Evolutionary conservation across 805 yeast species (phyloP).

Genomic region (Torulaspora quercuum): DNA sequence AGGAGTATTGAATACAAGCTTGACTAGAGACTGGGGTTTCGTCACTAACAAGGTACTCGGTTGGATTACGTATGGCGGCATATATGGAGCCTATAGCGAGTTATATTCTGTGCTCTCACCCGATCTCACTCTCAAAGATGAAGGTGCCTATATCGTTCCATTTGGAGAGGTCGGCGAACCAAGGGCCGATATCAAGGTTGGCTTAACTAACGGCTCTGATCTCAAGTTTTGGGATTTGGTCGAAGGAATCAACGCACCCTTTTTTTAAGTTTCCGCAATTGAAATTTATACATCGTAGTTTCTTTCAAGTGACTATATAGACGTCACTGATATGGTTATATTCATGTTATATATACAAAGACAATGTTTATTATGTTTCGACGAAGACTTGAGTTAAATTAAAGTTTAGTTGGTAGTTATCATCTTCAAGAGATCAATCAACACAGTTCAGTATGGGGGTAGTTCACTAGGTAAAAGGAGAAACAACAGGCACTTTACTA

Average conservation of each 20-base stretch:
- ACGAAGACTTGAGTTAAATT: too few species aligned
- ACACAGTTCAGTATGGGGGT: too few species aligned
- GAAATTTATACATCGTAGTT: not conserved
- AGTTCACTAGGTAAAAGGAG: too few species aligned
- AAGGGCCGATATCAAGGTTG: conserved; percentile 29
- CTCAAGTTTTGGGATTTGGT: conserved; percentile 30
- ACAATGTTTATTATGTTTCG: too few species aligned
- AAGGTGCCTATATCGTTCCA: conserved; percentile 38
- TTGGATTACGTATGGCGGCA: conserved; percentile 21
- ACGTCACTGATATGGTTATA: too few species aligned
- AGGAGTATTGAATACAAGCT: conserved; percentile 36
- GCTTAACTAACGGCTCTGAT: conserved; percentile 29
- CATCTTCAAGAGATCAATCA: too few species aligned
- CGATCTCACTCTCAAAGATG: conserved; percentile 28
- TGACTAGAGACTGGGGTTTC: conserved; percentile 30
- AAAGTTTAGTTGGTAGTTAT: too few species aligned
- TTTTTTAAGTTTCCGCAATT: conserved; percentile 4
- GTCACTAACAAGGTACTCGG: conserved; percentile 12
- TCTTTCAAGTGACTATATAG: too few species aligned
- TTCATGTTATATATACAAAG: too few species aligned
- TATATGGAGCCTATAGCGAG: conserved; percentile 41
- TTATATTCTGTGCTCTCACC: conserved; percentile 40
- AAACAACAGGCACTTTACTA: too few species aligned
- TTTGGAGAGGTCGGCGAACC: conserved; percentile 36
- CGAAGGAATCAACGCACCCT: conserved; percentile 18